Evolutionary conservation across 345 rosid species (phyloP).

Genomic region (Rhizophora apiculata): DNA sequence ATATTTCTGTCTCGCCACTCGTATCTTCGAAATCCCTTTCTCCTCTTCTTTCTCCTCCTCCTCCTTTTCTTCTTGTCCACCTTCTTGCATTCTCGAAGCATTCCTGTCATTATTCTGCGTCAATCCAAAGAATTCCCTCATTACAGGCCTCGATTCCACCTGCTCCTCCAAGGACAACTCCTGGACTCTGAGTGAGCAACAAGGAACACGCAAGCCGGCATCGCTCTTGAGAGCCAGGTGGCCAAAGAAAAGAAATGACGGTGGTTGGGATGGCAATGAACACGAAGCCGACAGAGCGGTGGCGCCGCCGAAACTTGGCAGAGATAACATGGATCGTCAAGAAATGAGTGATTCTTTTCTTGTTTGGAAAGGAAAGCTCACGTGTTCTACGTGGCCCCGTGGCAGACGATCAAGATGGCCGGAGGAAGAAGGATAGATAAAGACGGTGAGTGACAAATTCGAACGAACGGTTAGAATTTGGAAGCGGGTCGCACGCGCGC

Average conservation of each 20-base stretch:
- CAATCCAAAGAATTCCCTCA: constrained; percentile 1
- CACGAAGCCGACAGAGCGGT: constrained; percentile 26
- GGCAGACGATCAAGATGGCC: not conserved
- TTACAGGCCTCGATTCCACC: constrained; percentile 19
- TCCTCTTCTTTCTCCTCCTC: constrained; percentile 38
- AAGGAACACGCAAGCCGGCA: constrained; percentile 14
- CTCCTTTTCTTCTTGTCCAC: constrained; percentile 15
- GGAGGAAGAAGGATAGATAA: not conserved
- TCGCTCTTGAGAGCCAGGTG: constrained; percentile 11
- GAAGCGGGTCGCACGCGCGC: constrained; percentile 21
- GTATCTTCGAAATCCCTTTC: constrained; percentile 56
- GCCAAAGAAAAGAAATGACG: not conserved
- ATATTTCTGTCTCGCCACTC: constrained; percentile 70
- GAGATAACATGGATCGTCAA: constrained; percentile 35
- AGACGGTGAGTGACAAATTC: constrained; percentile 9
- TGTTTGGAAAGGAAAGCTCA: not conserved
- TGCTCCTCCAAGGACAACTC: constrained; percentile 29
- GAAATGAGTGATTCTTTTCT: not conserved
- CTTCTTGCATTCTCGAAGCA: constrained; percentile 9
- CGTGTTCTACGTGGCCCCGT: not conserved
- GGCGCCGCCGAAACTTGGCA: constrained; percentile 32
- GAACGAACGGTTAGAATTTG: constrained; percentile 40
- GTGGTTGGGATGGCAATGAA: constrained; percentile 6
- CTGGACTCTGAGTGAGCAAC: constrained; percentile 26
- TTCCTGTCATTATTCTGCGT: constrained; percentile 1